A percentile compares a stretch with the other conserved stretches of the same genome.
Evolutionary conservation across 306 rosid species (phyloP).

Genomic region (Amphicarpaea edgeworthii): DNA sequence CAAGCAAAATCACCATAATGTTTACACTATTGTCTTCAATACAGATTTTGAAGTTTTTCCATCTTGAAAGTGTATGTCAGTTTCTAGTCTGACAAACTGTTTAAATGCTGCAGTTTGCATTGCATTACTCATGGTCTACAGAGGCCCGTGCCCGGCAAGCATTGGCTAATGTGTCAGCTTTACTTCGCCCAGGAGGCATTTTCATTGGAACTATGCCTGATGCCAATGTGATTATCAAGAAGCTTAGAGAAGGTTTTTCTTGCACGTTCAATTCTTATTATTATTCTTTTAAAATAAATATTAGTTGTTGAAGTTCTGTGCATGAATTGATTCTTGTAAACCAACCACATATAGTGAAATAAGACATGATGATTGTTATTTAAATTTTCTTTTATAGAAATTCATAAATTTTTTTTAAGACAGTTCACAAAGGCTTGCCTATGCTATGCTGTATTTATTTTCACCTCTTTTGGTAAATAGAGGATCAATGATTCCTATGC

Average conservation of each 20-base stretch:
- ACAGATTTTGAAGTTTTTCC: conserved; percentile 25
- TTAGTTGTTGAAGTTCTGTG: conserved; percentile 1
- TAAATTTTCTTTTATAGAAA: too few relatives aligned
- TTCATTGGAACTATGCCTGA: conserved; percentile 99
- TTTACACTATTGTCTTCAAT: neutral
- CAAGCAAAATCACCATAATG: neutral
- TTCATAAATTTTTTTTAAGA: too few relatives aligned
- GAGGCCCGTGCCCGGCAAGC: conserved; percentile 97
- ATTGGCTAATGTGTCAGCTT: conserved; percentile 88
- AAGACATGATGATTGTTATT: too few relatives aligned
- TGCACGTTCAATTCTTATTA: neutral
- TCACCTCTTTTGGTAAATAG: conserved; percentile 1
- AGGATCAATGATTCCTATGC: neutral
- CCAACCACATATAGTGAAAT: conserved; percentile 6
- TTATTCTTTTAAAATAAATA: conserved; percentile 32
- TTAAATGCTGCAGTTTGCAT: conserved; percentile 53
- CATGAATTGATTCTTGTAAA: conserved; percentile 16
- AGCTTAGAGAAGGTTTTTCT: conserved; percentile 85
- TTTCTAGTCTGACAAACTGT: conserved; percentile 30
- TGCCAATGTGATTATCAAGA: conserved; percentile 90
- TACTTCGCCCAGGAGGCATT: conserved; percentile 98
- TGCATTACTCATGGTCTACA: conserved; percentile 84
- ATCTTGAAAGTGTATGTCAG: conserved; percentile 25
- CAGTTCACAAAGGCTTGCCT: too few relatives aligned
- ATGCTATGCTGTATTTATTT: neutral